Evolutionary conservation across 345 rosid genomes (phyloP).

Genomic region (Mallotus nudiflorus): DNA sequence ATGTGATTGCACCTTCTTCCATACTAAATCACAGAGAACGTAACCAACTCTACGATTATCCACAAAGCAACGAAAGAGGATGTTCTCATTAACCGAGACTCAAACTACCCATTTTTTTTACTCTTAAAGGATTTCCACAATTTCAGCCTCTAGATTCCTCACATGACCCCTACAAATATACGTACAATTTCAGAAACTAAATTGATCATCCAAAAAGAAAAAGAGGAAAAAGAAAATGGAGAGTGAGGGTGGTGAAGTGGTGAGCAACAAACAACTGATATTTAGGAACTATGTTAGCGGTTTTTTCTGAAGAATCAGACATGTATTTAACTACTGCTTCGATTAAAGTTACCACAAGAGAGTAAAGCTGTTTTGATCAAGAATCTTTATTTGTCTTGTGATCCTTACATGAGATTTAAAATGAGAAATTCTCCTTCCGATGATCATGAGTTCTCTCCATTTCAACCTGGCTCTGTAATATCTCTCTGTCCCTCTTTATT

Average conservation of each 20-base stretch:
- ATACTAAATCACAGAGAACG: no score
- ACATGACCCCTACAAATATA: no score
- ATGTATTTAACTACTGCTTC: slow-evolving; percentile 33
- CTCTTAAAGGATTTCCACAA: no score
- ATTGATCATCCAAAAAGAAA: no score
- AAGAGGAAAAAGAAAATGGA: slow-evolving; percentile 23
- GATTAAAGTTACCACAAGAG: slow-evolving; percentile 26
- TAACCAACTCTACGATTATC: no score
- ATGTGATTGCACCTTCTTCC: no score
- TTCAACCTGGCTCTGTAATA: slow-evolving; percentile 36
- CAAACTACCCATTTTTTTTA: no score
- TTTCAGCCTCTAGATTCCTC: no score
- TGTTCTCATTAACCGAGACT: no score
- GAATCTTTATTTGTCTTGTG: slow-evolving; percentile 65
- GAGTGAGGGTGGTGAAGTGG: slow-evolving; percentile 9
- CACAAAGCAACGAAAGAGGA: no score
- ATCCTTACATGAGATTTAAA: slow-evolving; percentile 41
- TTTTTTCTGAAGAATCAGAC: slow-evolving; percentile 48
- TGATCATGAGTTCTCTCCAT: background rate
- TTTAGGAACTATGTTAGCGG: slow-evolving; percentile 43
- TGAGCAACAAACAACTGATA: slow-evolving; percentile 54
- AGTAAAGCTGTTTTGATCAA: slow-evolving; percentile 43
- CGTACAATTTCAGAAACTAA: no score
- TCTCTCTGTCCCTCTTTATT: no score
- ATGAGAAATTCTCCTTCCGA: slow-evolving; percentile 4